These are phyloP conservation scores for Escallonia rubra DNA, from an alignment of 129 eudicot genomes.

Conservation along the genomic window DNA sequence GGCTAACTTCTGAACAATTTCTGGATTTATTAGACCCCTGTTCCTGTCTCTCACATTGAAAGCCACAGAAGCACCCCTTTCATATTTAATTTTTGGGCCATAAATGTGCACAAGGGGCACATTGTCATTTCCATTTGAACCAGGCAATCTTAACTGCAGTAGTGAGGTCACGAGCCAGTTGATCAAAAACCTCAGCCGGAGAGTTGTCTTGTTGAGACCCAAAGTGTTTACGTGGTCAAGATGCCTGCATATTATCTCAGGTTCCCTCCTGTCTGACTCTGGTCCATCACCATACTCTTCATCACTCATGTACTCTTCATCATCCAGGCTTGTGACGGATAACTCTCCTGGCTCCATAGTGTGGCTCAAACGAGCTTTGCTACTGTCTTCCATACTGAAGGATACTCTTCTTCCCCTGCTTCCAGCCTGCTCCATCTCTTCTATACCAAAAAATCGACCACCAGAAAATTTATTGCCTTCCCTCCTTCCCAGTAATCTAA, in stretches of 20 bases:
- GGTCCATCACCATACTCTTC: conserved; percentile 65
- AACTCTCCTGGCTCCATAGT: conserved; percentile 52
- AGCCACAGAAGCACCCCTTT: conserved; percentile 95
- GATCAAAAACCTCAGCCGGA: conserved; percentile 75
- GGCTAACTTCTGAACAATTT: conserved; percentile 74
- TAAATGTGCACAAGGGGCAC: conserved; percentile 75
- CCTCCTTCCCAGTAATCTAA: conserved; percentile 84
- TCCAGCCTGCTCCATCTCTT: conserved; percentile 50
- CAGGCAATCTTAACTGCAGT: conserved; percentile 70
- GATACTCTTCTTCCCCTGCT: conserved; percentile 83
- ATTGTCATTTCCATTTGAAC: conserved; percentile 40
- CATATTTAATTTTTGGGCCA: conserved; percentile 94
- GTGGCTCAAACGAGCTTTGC: conserved; percentile 30
- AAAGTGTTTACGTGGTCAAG: conserved; percentile 89
- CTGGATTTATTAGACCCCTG: conserved; percentile 73
- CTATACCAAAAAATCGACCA: conserved; percentile 71
- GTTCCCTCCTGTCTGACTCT: conserved; percentile 81
- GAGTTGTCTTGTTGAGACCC: conserved; percentile 92
- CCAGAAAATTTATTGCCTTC: conserved; percentile 71
- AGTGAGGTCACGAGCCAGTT: conserved; percentile 98
- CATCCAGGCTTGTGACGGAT: conserved; percentile 46
- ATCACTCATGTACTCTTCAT: conserved; percentile 71
- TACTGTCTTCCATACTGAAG: conserved; percentile 57
- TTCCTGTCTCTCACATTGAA: conserved; percentile 72
- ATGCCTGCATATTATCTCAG: conserved; percentile 88